Percentiles rank a stretch among this genome's conserved stretches.
Evolutionary conservation across 2,329 filamentous ascomycete species (phyloP).

Genomic region (Tympanopsis confertula): DNA sequence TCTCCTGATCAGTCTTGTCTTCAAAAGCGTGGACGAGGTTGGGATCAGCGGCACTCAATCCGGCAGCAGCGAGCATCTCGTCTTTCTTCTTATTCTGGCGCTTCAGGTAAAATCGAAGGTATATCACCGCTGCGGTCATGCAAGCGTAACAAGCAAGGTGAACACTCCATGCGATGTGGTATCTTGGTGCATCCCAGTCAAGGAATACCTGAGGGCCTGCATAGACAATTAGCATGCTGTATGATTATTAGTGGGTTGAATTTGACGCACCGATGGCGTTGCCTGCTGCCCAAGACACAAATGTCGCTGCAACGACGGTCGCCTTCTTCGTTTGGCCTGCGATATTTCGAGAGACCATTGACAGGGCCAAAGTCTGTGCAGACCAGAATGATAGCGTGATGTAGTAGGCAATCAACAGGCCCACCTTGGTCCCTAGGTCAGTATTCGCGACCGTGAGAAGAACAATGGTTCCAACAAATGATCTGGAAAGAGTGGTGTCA

Average conservation of each 20-base stretch:
- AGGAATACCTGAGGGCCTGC: slow-evolving; percentile 53
- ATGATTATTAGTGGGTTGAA: neutral
- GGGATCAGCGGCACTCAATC: slow-evolving; percentile 23
- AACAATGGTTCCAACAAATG: slow-evolving; percentile 60
- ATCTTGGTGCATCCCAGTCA: slow-evolving; percentile 45
- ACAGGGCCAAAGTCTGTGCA: slow-evolving; percentile 54
- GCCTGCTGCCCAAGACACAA: slow-evolving; percentile 57
- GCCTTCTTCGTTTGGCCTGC: slow-evolving; percentile 67
- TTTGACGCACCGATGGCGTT: slow-evolving; percentile 60
- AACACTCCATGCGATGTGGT: slow-evolving; percentile 58
- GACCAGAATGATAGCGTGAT: slow-evolving; percentile 71
- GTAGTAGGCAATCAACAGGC: slow-evolving; percentile 64
- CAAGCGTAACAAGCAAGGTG: slow-evolving; percentile 58
- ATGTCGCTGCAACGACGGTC: slow-evolving; percentile 56
- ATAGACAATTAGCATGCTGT: too few relatives aligned
- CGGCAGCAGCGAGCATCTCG: slow-evolving; percentile 25
- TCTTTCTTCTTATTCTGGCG: slow-evolving; percentile 48
- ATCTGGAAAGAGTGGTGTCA: slow-evolving; percentile 35
- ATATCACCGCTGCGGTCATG: slow-evolving; percentile 43
- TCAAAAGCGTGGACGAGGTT: slow-evolving; percentile 42
- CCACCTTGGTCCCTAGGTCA: slow-evolving; percentile 45
- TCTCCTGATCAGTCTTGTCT: slow-evolving; percentile 51
- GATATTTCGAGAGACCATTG: slow-evolving; percentile 57
- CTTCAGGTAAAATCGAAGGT: slow-evolving; percentile 44
- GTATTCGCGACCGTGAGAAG: slow-evolving; percentile 57